Conservation (phyloP, 164 flowering plant genomes). For the Macadamia tetraphylla region DNA sequence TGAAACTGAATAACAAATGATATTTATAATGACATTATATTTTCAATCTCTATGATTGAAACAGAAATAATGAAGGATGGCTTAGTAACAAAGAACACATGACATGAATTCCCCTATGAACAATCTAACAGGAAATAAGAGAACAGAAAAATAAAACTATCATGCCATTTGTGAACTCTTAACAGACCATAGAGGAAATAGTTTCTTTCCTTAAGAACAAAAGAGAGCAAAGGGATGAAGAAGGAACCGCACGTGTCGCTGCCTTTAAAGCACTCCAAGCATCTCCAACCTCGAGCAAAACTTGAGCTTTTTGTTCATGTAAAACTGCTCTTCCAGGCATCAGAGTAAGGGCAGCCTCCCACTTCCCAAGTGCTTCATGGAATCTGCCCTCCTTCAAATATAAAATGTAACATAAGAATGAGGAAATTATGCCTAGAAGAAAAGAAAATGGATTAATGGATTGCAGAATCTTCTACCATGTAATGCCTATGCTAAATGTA, state of each 20-base stretch:
- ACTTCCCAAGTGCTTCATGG: conserved; percentile 78
- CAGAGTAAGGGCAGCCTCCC: conserved; percentile 85
- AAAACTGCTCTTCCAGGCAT: conserved; percentile 62
- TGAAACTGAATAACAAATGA: too few species aligned
- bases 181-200: conserved; percentile 11
- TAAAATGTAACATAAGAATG: not conserved
- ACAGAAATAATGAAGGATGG: conserved; percentile 8
- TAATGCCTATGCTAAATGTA: not conserved
- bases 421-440: not conserved
- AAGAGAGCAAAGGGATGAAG: not conserved
- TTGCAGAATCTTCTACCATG: not conserved
- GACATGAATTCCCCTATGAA: too few species aligned
- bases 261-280: conserved; percentile 31
- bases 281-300: conserved; percentile 83
- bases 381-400: conserved; percentile 63
- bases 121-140: too few species aligned
- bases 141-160: too few species aligned
- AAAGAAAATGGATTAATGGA: conserved; percentile 2
- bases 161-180: too few species aligned
- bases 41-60: too few species aligned
- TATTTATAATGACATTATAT: too few species aligned
- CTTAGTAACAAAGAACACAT: conserved; percentile 23
- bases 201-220: not conserved
- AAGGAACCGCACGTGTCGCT: not conserved
- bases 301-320: conserved; percentile 93